phyloP scores from a whole-genome alignment of 139 green algal genomes.

The Dunaliella sp. region DNA sequence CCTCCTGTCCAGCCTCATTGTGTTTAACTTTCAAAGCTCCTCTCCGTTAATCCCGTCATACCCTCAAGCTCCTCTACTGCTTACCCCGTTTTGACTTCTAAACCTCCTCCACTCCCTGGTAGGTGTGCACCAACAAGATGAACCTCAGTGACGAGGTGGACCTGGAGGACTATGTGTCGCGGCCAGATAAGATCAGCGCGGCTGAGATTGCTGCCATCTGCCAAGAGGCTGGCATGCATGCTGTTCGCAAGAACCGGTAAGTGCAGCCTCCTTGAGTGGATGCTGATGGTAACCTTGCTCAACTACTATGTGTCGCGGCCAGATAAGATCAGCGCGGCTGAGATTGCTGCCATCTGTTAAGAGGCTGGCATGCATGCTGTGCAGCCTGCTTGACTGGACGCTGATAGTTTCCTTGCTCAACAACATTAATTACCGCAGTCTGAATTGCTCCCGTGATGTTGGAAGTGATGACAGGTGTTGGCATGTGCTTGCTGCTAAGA shows the following conservation, averaged over 20 bases:
- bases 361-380: constrained; percentile 94
- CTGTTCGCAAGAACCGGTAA: constrained; percentile 89
- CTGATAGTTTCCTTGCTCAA: too few species aligned
- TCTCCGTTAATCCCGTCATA: too few species aligned
- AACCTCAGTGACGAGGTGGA: constrained; percentile 98
- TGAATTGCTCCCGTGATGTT: too few species aligned
- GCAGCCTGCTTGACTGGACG: too few species aligned
- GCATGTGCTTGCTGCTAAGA: neutral
- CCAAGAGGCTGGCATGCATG: constrained; percentile 92
- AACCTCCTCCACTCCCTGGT: too few species aligned
- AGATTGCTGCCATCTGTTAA: constrained; percentile 90
- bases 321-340: constrained; percentile 97
- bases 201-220: constrained; percentile 91
- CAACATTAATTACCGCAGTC: too few species aligned
- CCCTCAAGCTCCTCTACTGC: too few species aligned
- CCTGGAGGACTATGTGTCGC: constrained; percentile 96
- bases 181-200: constrained; percentile 97
- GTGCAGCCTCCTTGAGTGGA: too few species aligned
- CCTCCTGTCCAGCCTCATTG: too few species aligned
- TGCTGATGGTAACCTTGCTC: too few species aligned
- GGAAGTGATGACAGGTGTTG: neutral
- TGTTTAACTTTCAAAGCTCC: too few species aligned
- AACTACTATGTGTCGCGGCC: constrained; percentile 94
- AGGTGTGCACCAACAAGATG: constrained; percentile 97
- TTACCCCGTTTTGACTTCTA: too few species aligned